These are phyloP conservation scores for Leccinum subgranulosum DNA, from an alignment of 768 basidiomycete genomes.

Conservation along the genomic window DNA sequence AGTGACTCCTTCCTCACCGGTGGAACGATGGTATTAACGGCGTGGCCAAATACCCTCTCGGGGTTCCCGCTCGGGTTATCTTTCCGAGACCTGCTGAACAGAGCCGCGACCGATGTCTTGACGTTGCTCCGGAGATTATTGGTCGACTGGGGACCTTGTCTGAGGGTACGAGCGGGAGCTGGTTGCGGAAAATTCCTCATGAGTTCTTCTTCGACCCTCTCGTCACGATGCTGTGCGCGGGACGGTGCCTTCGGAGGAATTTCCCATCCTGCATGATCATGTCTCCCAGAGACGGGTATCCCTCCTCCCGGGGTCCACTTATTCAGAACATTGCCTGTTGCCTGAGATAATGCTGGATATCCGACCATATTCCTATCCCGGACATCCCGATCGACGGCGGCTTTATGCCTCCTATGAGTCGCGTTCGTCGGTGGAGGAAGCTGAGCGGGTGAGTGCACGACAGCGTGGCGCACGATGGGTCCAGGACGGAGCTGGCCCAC, in stretches of 20 bases:
- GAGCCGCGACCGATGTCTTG: constrained; percentile 1
- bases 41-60: constrained; percentile 18
- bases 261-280: constrained; percentile 2
- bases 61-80: neutral
- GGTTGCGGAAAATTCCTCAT: constrained; percentile 4
- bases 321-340: constrained; percentile 9
- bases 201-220: constrained; percentile 1
- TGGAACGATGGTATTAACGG: constrained; percentile 5
- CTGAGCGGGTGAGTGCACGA: neutral
- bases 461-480: neutral
- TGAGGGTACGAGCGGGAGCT: constrained; percentile 7
- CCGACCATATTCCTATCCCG: neutral
- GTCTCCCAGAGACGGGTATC: neutral
- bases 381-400: neutral
- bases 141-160: constrained; percentile 3
- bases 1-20: constrained; percentile 16
- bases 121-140: constrained; percentile 4
- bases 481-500: neutral
- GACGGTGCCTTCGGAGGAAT: neutral
- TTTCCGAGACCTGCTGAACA: constrained; percentile 4
- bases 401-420: neutral
- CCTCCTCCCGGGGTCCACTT: constrained; percentile 3
- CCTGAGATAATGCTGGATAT: constrained; percentile 19
- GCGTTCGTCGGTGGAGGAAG: neutral
- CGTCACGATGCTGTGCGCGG: neutral